Conservation (phyloP, 345 rosid species). For the Noccaea caerulescens region DNA sequence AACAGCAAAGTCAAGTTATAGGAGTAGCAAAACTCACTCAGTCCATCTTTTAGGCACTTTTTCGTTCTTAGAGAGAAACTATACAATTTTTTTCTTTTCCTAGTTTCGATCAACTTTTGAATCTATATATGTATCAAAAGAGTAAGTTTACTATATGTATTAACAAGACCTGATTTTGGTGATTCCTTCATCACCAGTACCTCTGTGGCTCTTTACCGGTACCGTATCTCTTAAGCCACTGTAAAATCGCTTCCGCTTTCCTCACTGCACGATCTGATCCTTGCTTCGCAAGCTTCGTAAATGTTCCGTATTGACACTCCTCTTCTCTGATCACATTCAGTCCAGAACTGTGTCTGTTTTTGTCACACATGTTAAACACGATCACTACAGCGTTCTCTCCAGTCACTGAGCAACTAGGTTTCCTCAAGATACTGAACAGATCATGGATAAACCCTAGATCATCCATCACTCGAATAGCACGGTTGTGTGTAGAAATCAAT, state of each 20-base stretch:
- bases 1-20: constrained; percentile 10
- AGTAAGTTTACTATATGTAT: constrained; percentile 1
- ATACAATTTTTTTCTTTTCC: constrained; percentile 3
- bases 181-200: constrained; percentile 23
- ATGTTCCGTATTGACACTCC: constrained; percentile 48
- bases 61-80: constrained; percentile 10
- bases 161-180: constrained; percentile 12
- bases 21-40: constrained; percentile 24
- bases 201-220: constrained; percentile 34
- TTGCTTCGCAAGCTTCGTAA: constrained; percentile 46
- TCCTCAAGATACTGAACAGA: constrained; percentile 55
- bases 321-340: constrained; percentile 43
- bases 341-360: constrained; percentile 34
- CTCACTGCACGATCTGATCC: constrained; percentile 61
- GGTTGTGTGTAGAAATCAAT: constrained; percentile 46
- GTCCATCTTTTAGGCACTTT: neutral
- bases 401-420: constrained; percentile 39
- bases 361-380: constrained; percentile 47
- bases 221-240: constrained; percentile 42
- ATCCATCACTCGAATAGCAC: constrained; percentile 50
- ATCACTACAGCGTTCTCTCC: constrained; percentile 59
- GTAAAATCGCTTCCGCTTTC: constrained; percentile 55
- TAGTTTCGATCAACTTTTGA: constrained; percentile 15
- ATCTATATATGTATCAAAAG: constrained; percentile 10
- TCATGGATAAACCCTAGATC: constrained; percentile 48